Conservation (phyloP, 1,284 basidiomycete genomes). For the Rhodotorula sp. region DNA sequence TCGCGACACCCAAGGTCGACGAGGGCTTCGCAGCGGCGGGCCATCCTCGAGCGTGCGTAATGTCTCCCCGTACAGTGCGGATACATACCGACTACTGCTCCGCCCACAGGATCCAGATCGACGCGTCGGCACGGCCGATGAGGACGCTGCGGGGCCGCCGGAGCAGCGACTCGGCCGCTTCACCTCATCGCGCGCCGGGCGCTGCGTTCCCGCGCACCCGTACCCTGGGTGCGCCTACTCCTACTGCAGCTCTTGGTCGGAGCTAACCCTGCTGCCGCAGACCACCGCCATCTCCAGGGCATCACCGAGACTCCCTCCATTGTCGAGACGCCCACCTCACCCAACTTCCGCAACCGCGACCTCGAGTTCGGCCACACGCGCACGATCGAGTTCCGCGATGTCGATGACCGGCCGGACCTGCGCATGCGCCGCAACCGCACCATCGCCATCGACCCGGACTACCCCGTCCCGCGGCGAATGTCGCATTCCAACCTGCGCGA, state of each 20-base stretch:
- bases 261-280: neutral
- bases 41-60: slow-evolving; percentile 24
- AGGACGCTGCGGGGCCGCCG: slow-evolving; percentile 10
- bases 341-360: slow-evolving; percentile 39
- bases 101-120: slow-evolving; percentile 26
- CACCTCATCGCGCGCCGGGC: slow-evolving; percentile 9
- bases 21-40: neutral
- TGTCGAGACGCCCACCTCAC: slow-evolving; percentile 1
- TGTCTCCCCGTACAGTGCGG: no score
- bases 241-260: neutral
- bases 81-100: neutral
- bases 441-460: slow-evolving; percentile 31
- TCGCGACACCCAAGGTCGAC: neutral
- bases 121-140: slow-evolving; percentile 30
- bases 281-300: slow-evolving; percentile 15
- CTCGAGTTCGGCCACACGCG: slow-evolving; percentile 57
- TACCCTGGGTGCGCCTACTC: neutral
- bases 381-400: slow-evolving; percentile 61
- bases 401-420: slow-evolving; percentile 17
- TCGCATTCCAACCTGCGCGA: slow-evolving; percentile 36
- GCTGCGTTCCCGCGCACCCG: slow-evolving; percentile 1
- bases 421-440: slow-evolving; percentile 34
- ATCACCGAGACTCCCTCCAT: slow-evolving; percentile 24
- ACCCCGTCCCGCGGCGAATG: slow-evolving; percentile 23
- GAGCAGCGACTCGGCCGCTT: slow-evolving; percentile 39